phyloP scores from a whole-genome alignment of 2,329 filamentous ascomycete genomes.

The Samsoniella hepiali region DNA sequence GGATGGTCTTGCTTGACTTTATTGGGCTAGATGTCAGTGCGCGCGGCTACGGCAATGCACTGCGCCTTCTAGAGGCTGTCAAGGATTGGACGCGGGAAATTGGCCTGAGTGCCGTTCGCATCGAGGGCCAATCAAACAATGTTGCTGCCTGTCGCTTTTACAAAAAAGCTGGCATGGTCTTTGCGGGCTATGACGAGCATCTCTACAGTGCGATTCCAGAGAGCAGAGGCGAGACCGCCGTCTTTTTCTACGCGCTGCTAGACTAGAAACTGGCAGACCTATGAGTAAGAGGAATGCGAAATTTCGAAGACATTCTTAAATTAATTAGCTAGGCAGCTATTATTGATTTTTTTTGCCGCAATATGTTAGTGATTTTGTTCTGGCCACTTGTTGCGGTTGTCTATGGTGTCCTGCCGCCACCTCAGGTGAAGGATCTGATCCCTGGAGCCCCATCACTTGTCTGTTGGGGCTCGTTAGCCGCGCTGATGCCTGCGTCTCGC shows the following conservation, averaged over 20 bases:
- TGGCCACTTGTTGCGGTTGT: not conserved
- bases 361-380: not conserved
- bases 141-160: constrained; percentile 22
- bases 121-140: constrained; percentile 23
- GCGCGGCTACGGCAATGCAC: constrained; percentile 20
- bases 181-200: constrained; percentile 23
- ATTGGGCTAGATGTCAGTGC: constrained; percentile 21
- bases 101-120: constrained; percentile 17
- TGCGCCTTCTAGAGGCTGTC: constrained; percentile 18
- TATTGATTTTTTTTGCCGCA: not conserved
- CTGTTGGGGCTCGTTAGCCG: not conserved
- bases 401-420: not conserved
- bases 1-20: constrained; percentile 21
- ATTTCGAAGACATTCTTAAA: not conserved
- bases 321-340: not conserved
- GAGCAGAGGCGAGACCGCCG: constrained; percentile 19
- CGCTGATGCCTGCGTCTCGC: constrained; percentile 21
- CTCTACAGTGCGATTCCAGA: constrained; percentile 20
- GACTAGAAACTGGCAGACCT: not conserved
- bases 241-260: constrained; percentile 22
- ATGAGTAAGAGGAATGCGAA: not conserved
- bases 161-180: constrained; percentile 21
- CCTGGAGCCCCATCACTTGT: not conserved
- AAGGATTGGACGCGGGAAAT: constrained; percentile 20
- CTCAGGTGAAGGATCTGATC: not conserved